phyloP scores from a whole-genome alignment of 2,329 filamentous ascomycete species.

The Calonectria ilicicola region DNA sequence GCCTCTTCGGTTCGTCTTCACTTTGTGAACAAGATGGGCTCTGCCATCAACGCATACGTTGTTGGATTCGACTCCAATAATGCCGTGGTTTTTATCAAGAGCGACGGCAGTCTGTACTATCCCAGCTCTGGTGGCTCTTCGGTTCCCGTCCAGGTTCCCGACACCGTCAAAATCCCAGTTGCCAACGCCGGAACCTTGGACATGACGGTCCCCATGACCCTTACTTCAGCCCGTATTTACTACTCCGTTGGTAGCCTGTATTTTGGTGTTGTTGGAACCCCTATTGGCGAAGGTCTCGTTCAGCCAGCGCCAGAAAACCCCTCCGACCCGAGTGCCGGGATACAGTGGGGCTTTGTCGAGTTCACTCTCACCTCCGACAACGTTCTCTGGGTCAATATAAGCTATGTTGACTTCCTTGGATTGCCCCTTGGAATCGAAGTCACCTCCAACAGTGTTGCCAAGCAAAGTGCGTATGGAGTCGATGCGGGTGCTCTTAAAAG shows the following conservation, averaged over 20 bases:
- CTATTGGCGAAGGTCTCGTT: background rate
- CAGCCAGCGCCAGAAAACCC: slow-evolving; percentile 8
- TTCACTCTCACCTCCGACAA: slow-evolving; percentile 2
- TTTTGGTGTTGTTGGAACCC: background rate
- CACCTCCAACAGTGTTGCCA: background rate
- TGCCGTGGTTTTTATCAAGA: background rate
- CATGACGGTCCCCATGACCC: background rate
- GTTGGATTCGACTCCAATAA: background rate
- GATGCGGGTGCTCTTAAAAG: background rate
- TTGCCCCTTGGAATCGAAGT: background rate
- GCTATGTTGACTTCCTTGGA: slow-evolving; percentile 7
- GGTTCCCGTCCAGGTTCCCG: background rate
- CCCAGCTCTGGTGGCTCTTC: background rate
- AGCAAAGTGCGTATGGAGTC: background rate
- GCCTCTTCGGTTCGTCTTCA: background rate
- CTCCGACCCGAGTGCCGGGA: slow-evolving; percentile 1
- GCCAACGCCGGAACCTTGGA: background rate
- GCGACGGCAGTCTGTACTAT: background rate
- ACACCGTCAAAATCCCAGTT: background rate
- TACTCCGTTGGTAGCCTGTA: background rate
- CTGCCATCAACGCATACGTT: background rate
- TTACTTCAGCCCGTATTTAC: background rate
- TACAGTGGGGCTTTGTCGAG: slow-evolving; percentile 9
- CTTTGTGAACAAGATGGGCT: background rate
- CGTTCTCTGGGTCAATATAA: slow-evolving; percentile 11